Evolutionary conservation across 192 early-diverging fungal species (phyloP), one percentile per base, ranked within the genome.

Genomic region (Podila verticillata): DNA sequence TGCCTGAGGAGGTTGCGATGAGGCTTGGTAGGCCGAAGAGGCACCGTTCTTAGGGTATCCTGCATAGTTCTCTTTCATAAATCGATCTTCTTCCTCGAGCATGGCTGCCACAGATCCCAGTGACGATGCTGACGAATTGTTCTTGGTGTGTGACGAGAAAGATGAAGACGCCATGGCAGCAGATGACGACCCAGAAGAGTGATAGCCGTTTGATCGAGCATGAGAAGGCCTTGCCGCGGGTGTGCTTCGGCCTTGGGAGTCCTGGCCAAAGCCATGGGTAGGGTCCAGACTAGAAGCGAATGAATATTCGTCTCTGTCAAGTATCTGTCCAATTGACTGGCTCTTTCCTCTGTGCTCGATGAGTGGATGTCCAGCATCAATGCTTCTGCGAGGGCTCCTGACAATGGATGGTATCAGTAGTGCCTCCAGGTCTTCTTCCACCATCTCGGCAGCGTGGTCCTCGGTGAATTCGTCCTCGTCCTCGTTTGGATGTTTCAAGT

Each of bases 91-190:
- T 31, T 71, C 75, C n/a, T 71, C 64, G 26, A 79, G 31, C 26
- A 65, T 47, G 9, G 75, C 75, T 3, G 70, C 69, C 7, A 70
- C 20, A 9, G 70, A 79, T 20, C 75, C 75, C 12, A 79, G 35
- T 35, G 75, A 79, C 17, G 75, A 79, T 0, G 57, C 44, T 10
- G 75, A 79, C 3, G 75, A 79, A 30, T 64, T 71, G 31, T 70
- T 66, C 39, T 70, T 79, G 24, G 75, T 71, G 17, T 57, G 63
- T 4, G 68, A 70, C 7, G 68, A 67, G 22, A 67, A 70, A 15
- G 68, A 70, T 34, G 74, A 78, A 4, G 63, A 54, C 24, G 5
- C 68, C 39, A 75, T 20, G 1, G 74, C 74, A 1, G 66, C 74
- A 48, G 74, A 66, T 1, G 74, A 77, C 13, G 74, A 70, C 28